Percentiles rank a stretch among this genome's conserved stretches.
Evolutionary conservation across 768 basidiomycete species (phyloP).

Genomic region (Lactifluus volemus): DNA sequence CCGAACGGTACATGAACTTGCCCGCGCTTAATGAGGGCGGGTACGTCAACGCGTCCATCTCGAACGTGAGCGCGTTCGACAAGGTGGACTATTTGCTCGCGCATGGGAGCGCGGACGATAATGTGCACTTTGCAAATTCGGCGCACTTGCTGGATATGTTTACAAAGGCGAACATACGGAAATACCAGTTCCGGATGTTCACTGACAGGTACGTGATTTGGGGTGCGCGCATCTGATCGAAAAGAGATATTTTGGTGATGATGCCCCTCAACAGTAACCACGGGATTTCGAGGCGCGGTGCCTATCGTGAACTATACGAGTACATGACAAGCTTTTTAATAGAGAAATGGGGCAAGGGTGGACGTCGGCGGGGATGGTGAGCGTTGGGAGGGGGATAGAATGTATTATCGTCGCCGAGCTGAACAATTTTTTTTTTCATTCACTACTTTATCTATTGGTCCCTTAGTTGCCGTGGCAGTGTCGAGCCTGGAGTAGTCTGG

Average conservation of each 20-base stretch:
- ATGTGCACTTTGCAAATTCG: constrained; percentile 90
- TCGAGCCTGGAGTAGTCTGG: constrained; percentile 2
- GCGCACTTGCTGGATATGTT: constrained; percentile 92
- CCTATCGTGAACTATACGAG: constrained; percentile 77
- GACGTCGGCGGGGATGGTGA: constrained; percentile 54
- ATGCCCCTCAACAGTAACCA: constrained; percentile 53
- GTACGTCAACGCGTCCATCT: constrained; percentile 85
- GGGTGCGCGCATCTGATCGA: neutral
- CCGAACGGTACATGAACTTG: constrained; percentile 93
- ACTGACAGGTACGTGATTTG: constrained; percentile 64
- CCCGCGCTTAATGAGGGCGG: constrained; percentile 72
- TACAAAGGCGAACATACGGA: constrained; percentile 62
- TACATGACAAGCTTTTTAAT: constrained; percentile 76
- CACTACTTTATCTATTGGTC: neutral
- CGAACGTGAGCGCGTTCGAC: constrained; percentile 80
- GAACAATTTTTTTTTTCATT: neutral
- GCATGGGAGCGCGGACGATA: constrained; percentile 94
- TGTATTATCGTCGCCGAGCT: neutral
- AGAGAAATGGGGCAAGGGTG: constrained; percentile 92
- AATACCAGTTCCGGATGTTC: constrained; percentile 90
- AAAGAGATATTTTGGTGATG: neutral
- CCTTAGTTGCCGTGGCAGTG: neutral
- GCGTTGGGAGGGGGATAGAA: too few relatives aligned
- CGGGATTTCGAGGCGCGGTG: constrained; percentile 60
- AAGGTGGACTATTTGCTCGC: constrained; percentile 75